Conservation (phyloP, 306 rosid species). For the Biancaea sappan region DNA sequence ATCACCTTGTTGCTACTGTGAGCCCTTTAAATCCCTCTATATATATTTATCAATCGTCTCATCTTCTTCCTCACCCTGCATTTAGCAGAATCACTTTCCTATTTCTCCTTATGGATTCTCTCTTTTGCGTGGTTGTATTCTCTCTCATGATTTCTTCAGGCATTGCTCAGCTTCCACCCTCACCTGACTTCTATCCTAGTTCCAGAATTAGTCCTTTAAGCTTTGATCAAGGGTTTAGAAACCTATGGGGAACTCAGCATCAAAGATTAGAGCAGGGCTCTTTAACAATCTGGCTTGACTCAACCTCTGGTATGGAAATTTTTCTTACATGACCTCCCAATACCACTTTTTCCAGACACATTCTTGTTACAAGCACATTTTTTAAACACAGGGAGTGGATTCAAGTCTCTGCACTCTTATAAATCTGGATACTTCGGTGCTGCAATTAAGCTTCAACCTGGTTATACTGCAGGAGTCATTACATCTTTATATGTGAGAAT, state of each 20-base stretch:
- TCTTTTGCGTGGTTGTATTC: conserved; percentile 38
- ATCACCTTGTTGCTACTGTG: conserved; percentile 31
- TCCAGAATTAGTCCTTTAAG: conserved; percentile 51
- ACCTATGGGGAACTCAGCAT: conserved; percentile 86
- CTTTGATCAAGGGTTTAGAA: conserved; percentile 66
- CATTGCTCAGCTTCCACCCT: conserved; percentile 68
- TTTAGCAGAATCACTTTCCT: conserved; percentile 42
- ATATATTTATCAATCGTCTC: conserved; percentile 31
- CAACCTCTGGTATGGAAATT: conserved; percentile 53
- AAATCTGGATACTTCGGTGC: conserved; percentile 81
- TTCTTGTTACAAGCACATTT: neutral
- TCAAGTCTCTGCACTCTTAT: conserved; percentile 68
- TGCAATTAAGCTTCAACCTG: conserved; percentile 77
- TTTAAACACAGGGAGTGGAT: conserved; percentile 75
- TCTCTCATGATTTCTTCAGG: conserved; percentile 37
- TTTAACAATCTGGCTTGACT: conserved; percentile 77
- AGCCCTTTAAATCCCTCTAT: conserved; percentile 52
- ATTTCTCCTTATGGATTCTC: conserved; percentile 42
- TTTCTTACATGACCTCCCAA: conserved; percentile 4
- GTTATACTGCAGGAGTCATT: conserved; percentile 89
- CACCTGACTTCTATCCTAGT: conserved; percentile 79
- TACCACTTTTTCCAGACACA: neutral
- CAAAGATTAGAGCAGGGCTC: conserved; percentile 61
- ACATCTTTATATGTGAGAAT: conserved; percentile 77
- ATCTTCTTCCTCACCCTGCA: conserved; percentile 40